Base-by-base conservation (phyloP, 1,284 basidiomycete genomes). In the Rhizoctonia solani region DNA sequence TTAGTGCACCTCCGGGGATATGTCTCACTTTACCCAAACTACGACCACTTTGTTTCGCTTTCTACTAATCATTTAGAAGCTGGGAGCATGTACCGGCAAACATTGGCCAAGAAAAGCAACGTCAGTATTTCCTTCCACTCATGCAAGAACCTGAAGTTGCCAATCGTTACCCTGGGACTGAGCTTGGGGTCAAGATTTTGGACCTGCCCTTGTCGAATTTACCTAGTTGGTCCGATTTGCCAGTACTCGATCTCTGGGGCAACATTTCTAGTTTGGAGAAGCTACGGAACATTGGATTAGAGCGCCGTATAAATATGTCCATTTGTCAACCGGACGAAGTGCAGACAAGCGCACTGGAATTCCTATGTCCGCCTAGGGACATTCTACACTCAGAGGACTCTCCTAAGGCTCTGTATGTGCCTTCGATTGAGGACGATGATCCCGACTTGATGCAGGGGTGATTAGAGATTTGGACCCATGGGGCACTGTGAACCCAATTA, bases 1-100 rank as follows among this genome's bases (percentile, higher is more conserved):
- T 37, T 16, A 61, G 85, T 85, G 39, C 90, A 86, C 75, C 81
- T 93, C 13, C 84, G 86, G 6, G 90, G 90, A 4, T 91, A 91
- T 75, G 83, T 86, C 63, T 93, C 93, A 90, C 82, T 93, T 19
- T 93, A 93, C 73, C 90, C 91, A 4, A 93, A 93, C 76, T 93
- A 85, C 73, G 81, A 79, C 34, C 80, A 80, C 52, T 90, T 85
- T 72, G 74, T 81, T 37, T 91, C 90, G 21, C 76, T 93, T 8
- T 92, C 90, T 67, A 93, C 90, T 21, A 93, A 93, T 74, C 91
- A 92, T 73, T 81, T 93, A 49, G 91, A 93, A 77, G 80, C 86
- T 11, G 91, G 92, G 85, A 87, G 37, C 91, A 93, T 73, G 89
- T 93, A 44, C 85, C 83, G 73, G 79, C 76, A 74, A n/a, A 77